Evolutionary conservation across 106 monocot species (phyloP).

Genomic region (Dioscorea dumetorum): DNA sequence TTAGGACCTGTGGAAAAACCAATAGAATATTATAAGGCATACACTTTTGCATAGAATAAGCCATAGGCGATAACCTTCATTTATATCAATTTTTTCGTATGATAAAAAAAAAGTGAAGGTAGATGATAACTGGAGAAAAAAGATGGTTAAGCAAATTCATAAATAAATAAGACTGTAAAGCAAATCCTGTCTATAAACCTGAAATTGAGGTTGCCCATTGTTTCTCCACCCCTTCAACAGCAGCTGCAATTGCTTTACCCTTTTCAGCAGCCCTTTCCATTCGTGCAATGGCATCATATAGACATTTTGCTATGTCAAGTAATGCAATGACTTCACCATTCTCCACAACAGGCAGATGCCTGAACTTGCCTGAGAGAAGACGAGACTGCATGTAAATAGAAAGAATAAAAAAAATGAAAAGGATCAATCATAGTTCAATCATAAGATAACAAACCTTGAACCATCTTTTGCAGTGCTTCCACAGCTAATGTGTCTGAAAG

Average conservation of each 20-base stretch:
- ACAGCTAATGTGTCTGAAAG: slow-evolving; percentile 86
- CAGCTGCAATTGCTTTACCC: slow-evolving; percentile 90
- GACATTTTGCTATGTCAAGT: slow-evolving; percentile 89
- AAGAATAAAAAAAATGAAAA: background rate
- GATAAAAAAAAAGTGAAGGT: background rate
- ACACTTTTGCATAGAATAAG: background rate
- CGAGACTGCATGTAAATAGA: background rate
- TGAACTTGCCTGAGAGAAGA: slow-evolving; percentile 67
- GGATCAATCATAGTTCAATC: background rate
- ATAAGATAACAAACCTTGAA: slow-evolving; percentile 49
- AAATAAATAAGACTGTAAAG: background rate
- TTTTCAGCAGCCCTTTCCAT: slow-evolving; percentile 93
- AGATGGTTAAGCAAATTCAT: background rate
- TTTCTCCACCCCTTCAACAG: slow-evolving; percentile 89
- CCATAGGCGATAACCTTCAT: too few relatives aligned
- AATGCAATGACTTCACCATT: slow-evolving; percentile 88
- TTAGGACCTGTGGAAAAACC: slow-evolving; percentile 52
- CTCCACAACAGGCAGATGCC: slow-evolving; percentile 88
- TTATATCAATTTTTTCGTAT: background rate
- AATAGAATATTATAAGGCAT: background rate
- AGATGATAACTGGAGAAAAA: background rate
- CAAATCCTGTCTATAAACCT: slow-evolving; percentile 24
- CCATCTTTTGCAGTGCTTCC: slow-evolving; percentile 94
- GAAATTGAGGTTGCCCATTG: slow-evolving; percentile 70
- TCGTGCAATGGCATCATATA: slow-evolving; percentile 91